Evolutionary conservation across 2,329 filamentous ascomycete species (phyloP), one percentile per base, ranked within the genome.

Genomic region (Microsporum canis): DNA sequence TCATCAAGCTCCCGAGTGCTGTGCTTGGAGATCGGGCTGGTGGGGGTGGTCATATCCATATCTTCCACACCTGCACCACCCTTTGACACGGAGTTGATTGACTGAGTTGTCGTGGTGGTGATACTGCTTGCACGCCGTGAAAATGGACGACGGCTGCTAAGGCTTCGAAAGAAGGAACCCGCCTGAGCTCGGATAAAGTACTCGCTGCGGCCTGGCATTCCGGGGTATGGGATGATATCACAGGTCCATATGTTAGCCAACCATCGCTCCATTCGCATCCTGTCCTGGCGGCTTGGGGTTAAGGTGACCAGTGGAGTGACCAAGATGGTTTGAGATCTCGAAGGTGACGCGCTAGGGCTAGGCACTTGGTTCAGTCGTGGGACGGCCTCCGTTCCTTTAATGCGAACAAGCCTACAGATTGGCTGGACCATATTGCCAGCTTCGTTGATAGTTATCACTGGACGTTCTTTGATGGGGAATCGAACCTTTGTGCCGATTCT

Each of bases 241-340:
- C 86, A 85, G 12, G 88, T 95, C 87, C 91, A 96, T 1, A 96
- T 84, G 65, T 95, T 89, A 14, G 82, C 78, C 27, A 96, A 77
- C 17, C 86, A 75, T 45, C 80, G 79, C 71, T 96, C 92, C 1
- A 97, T 77, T 8, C 88, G 84, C 29, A 88, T 84, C 45, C 92
- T 82, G 66, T 96, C 90, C 53, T 83, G 82, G 61, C 89, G 82
- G 57, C 87, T 79, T 5, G 91, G 89, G 5, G 88, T 83, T 33
- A 96, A 77, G 1, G 90, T 84, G 2, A 88, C 83, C 14, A 89
- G 79, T 81, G 87, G 0, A 84, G 47, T 34, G 82, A n/a, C 83
- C 17, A 64, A 58, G 5, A 92, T 78, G 7, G 90, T 92, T 67
- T 90, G 89, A 81, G 64, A 62, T 58, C 65, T 61, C 10, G 58